Evolutionary conservation across 2,329 filamentous ascomycete species (phyloP).

Genomic region (Tolypocladium tundrense): DNA sequence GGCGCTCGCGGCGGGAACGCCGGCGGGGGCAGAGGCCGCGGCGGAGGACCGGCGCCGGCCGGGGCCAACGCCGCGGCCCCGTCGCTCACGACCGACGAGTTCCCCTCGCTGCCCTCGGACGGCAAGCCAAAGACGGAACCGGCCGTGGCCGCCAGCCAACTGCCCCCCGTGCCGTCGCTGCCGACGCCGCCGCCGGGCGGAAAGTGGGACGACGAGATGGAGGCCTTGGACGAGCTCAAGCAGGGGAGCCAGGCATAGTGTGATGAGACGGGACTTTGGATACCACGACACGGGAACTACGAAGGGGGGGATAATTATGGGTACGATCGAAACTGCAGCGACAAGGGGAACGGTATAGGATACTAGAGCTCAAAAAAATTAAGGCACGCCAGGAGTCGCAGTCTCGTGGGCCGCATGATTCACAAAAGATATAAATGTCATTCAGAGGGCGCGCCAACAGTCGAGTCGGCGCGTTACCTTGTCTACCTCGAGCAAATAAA

Average conservation of each 20-base stretch:
- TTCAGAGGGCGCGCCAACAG: not conserved
- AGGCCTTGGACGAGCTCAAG: constrained; percentile 32
- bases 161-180: constrained; percentile 8
- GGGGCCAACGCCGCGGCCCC: constrained; percentile 3
- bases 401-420: too few species aligned
- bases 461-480: not conserved
- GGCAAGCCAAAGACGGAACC: constrained; percentile 11
- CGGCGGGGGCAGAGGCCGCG: constrained; percentile 23
- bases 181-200: constrained; percentile 23
- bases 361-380: not conserved
- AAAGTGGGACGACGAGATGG: constrained; percentile 51
- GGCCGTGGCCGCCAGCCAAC: constrained; percentile 4
- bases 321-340: not conserved
- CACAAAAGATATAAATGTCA: not conserved
- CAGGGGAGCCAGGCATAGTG: constrained; percentile 4
- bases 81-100: constrained; percentile 21
- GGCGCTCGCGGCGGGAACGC: constrained; percentile 21
- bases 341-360: too few species aligned
- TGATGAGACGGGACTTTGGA: not conserved
- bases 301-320: not conserved
- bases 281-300: not conserved
- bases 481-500: not conserved
- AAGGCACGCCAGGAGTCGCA: not conserved
- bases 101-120: constrained; percentile 23
- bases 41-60: constrained; percentile 7